Base-by-base conservation (phyloP, 257 asterid species). In the Fraxinus anomala region DNA sequence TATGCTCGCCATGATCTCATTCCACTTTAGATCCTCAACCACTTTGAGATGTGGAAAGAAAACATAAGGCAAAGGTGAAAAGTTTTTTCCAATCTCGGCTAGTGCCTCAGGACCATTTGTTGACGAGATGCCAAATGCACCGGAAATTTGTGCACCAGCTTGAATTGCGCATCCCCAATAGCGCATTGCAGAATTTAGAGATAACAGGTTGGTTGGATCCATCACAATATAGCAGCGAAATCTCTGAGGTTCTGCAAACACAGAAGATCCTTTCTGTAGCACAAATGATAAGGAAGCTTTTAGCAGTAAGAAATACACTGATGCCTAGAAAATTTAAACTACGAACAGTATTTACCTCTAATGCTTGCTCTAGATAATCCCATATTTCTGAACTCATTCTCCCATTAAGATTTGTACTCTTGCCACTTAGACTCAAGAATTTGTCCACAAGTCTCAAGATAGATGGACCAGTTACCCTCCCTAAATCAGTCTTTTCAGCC, bases 101-200 rank as follows among this genome's bases (percentile, higher is more conserved):
- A 56, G 51, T 33, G 82, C 80, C 51, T n/a, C 30, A 23, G 79
- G 33, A 11, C 82, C 75, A 85, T 75, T 84, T 65, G 85, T 73
- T 2, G 85, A 26, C 17, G 87, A 75, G 76, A 88, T 28, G 24
- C 91, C 84, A 73, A 95, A 80, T 78, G 94, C 96, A 66, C 97
- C 99, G 1, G 97, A 93, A 85, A 93, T 73, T 76, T 84, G 91
- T 65, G 89, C 84, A 1, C 98, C 99, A 26, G 97, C 96, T 90
- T 95, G 98, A 82, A 95, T 88, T 26, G 88, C 88, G 78, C 99
- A 93, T 65, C 99, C 99, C 99, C 99, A 93, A 80, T 86, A 87
- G 16, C 98, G 96, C 73, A 86, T 80, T 73, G 94, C 97, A 51
- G 87, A 81, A 54, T 83, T 89, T 68, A 85, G 21, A 34, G 98